Evolutionary conservation across 2,329 filamentous ascomycete species (phyloP).

Genomic region (Aureobasidium sp.): DNA sequence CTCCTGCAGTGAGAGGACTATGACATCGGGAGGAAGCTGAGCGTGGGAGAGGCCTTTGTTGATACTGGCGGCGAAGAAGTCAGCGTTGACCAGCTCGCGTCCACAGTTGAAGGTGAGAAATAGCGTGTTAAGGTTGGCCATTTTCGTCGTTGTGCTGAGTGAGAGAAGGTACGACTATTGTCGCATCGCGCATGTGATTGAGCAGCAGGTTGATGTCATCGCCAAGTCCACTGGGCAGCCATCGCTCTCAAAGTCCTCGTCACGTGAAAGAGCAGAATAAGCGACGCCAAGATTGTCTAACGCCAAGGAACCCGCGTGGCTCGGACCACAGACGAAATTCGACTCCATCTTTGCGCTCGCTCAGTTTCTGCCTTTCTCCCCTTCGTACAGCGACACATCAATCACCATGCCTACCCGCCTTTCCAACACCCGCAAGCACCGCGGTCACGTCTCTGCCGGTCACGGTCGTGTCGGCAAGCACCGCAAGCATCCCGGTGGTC

Average conservation of each 20-base stretch:
- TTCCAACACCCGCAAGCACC: conserved; percentile 73
- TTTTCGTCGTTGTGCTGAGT: not conserved
- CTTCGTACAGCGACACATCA: conserved; percentile 9
- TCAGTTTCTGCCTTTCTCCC: not conserved
- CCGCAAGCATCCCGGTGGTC: conserved; percentile 76
- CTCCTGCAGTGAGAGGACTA: conserved; percentile 72
- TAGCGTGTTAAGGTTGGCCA: conserved; percentile 55
- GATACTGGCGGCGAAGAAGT: conserved; percentile 59
- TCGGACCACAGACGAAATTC: conserved; percentile 12
- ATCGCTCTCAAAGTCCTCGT: not conserved
- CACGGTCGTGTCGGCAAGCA: conserved; percentile 98
- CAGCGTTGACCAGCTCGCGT: conserved; percentile 59
- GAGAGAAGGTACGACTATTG: not conserved
- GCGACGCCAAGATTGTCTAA: not conserved
- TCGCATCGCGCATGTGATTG: conserved; percentile 2
- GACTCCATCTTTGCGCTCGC: conserved; percentile 1
- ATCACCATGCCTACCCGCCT: conserved; percentile 65
- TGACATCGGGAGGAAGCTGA: conserved; percentile 54
- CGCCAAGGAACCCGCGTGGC: not conserved
- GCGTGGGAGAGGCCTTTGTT: conserved; percentile 33
- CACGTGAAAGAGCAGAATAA: not conserved
- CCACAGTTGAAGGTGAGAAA: conserved; percentile 87
- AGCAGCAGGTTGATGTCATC: not conserved
- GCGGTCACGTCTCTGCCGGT: conserved; percentile 97
- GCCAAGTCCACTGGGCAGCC: not conserved